Percentiles rank a stretch among this genome's conserved stretches.
Evolutionary conservation across 352 stramenopile genomes (phyloP).

Genomic region (Phytophthora pini): DNA sequence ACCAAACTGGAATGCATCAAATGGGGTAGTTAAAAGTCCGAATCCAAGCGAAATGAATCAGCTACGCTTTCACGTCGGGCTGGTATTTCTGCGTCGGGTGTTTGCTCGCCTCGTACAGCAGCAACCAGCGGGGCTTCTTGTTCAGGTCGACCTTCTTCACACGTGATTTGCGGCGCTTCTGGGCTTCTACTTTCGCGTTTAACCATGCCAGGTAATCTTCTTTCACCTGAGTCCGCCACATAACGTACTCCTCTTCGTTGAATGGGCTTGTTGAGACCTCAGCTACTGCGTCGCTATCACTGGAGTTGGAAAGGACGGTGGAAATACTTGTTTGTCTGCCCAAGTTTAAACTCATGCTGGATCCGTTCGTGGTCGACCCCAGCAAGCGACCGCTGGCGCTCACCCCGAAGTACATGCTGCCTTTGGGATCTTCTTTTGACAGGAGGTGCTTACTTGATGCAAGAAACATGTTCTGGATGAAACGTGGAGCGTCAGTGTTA

Average conservation of each 20-base stretch:
- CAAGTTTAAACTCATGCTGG: conserved; percentile 25
- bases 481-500: neutral
- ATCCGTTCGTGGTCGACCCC: conserved; percentile 27
- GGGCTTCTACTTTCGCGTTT: conserved; percentile 63
- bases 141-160: conserved; percentile 54
- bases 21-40: conserved; percentile 10
- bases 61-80: conserved; percentile 38
- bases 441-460: conserved; percentile 52
- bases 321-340: conserved; percentile 20
- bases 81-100: conserved; percentile 35
- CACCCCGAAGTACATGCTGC: conserved; percentile 41
- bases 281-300: conserved; percentile 3
- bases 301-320: conserved; percentile 17
- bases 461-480: conserved; percentile 51
- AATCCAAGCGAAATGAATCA: conserved; percentile 22
- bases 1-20: conserved; percentile 10
- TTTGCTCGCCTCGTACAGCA: conserved; percentile 76
- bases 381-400: conserved; percentile 31
- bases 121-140: conserved; percentile 73
- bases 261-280: conserved; percentile 26
- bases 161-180: conserved; percentile 48
- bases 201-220: conserved; percentile 79
- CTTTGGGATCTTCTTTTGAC: conserved; percentile 33
- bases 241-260: conserved; percentile 65
- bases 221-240: conserved; percentile 78